Base-by-base conservation (phyloP, 2,329 filamentous ascomycete genomes). In the Trichoderma hamatum region DNA sequence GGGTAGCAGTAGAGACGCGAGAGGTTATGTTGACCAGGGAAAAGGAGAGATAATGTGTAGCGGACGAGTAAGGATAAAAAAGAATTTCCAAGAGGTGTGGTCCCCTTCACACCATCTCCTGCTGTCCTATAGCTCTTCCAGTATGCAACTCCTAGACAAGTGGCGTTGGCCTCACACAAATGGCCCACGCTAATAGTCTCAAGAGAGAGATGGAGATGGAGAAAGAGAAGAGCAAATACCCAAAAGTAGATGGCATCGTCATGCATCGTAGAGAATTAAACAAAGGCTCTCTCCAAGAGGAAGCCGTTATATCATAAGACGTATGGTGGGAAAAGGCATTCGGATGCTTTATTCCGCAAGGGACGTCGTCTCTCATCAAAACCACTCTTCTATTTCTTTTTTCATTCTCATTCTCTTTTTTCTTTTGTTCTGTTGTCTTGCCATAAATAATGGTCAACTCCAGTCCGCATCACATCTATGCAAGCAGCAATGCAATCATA, bases 61-160 rank as follows among this genome's bases (percentile, higher is more conserved):
- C 21, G 46, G 13, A 24, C n/a, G n/a, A 49, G 1, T 10, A 21
- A 19, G 10, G 16, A 13, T 49, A 10, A 49, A 21, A 10, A 6
- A 49, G 11, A 39, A 26, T 26, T 9, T 51, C 49, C 32, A 54
- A 32, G 13, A 28, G n/a, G n/a, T 65, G 51, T 65, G 62, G 34
- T 55, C 5, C 51, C 39, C 26, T 55, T 51, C 13, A 34, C 61
- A 55, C 49, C 24, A 51, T 65, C 61, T 62, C 46, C 36, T 55
- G 62, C 51, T 55, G 62, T 46, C 62, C 26, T 26, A 4, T 43
- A 32, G 1, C 26, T 5, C 43, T 55, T 28, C 7, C n/a, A n/a
- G 28, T 24, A 28, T 43, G 30, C 26, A 26, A 14, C 21, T 56
- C 30, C 36, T 5, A 6, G 9, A 46, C 21, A 26, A 46, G 51